These are phyloP conservation scores for Trametes cubensis DNA, from an alignment of 768 basidiomycete species.

Conservation along the genomic window DNA sequence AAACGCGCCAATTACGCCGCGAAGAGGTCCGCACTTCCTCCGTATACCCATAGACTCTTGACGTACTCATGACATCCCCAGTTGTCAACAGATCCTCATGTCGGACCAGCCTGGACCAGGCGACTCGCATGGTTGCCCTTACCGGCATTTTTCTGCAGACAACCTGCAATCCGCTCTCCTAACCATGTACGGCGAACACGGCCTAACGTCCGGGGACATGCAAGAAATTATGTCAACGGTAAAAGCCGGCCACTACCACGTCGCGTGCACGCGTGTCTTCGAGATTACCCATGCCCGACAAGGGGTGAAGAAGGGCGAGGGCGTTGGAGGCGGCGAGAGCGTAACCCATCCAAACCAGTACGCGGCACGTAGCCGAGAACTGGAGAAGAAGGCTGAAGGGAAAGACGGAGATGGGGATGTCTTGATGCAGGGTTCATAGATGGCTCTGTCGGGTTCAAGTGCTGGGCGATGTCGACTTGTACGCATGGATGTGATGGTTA, in stretches of 20 bases:
- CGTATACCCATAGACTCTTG: neutral
- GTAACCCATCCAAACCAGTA: constrained; percentile 96
- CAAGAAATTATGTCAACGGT: constrained; percentile 82
- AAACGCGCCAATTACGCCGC: constrained; percentile 94
- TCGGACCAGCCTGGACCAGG: constrained; percentile 63
- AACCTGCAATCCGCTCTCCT: constrained; percentile 80
- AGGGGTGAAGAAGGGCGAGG: constrained; percentile 87
- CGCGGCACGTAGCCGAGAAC: constrained; percentile 70
- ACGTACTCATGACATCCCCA: constrained; percentile 36
- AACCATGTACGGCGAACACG: constrained; percentile 63
- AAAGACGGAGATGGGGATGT: constrained; percentile 40
- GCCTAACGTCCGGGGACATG: constrained; percentile 68
- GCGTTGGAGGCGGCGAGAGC: constrained; percentile 80
- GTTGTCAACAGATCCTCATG: constrained; percentile 88
- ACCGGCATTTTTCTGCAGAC: constrained; percentile 82
- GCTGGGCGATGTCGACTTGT: neutral
- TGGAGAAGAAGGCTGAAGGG: constrained; percentile 41
- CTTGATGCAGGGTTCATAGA: constrained; percentile 40
- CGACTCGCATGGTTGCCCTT: constrained; percentile 89
- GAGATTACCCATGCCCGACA: constrained; percentile 81
- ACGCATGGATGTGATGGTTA: neutral
- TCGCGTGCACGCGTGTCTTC: constrained; percentile 96
- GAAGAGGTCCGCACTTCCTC: constrained; percentile 60
- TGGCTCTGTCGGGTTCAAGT: neutral
- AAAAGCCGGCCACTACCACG: constrained; percentile 83